phyloP scores from a whole-genome alignment of 495 filamentous ascomycete genomes.

The Podospora didyma region DNA sequence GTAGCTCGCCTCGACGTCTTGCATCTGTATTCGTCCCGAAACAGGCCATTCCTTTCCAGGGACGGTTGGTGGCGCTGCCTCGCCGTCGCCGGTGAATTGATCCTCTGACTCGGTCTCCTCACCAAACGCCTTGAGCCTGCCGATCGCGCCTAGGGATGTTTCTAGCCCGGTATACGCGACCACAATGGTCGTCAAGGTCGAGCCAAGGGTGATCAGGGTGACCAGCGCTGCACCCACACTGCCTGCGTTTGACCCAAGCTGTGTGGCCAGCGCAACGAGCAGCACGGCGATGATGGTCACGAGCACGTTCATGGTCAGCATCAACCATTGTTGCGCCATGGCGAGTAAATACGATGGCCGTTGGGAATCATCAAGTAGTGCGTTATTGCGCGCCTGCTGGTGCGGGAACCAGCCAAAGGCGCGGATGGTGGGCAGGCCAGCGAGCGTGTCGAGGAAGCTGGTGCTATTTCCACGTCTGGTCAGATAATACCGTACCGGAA shows the following conservation, averaged over 20 bases:
- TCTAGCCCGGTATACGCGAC: slow-evolving; percentile 30
- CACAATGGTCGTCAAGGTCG: slow-evolving; percentile 20
- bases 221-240: slow-evolving; percentile 52
- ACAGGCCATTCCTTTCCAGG: too few species aligned
- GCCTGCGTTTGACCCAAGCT: slow-evolving; percentile 38
- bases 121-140: slow-evolving; percentile 29
- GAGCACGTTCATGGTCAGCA: slow-evolving; percentile 36
- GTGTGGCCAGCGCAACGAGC: slow-evolving; percentile 31
- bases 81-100: too few species aligned
- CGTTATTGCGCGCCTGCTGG: slow-evolving; percentile 40
- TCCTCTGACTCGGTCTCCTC: slow-evolving; percentile 19
- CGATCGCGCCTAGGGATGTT: slow-evolving; percentile 37
- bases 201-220: slow-evolving; percentile 27
- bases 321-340: slow-evolving; percentile 47
- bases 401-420: slow-evolving; percentile 44
- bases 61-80: too few species aligned
- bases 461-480: slow-evolving; percentile 4
- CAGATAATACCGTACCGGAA: too few species aligned
- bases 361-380: slow-evolving; percentile 47
- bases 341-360: slow-evolving; percentile 42
- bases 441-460: slow-evolving; percentile 38
- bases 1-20: too few species aligned
- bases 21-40: too few species aligned
- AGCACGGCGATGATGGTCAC: slow-evolving; percentile 31
- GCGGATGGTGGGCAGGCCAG: slow-evolving; percentile 45